Conservation (phyloP, 1,284 basidiomycete species). For the Moesziomyces aphidis region DNA sequence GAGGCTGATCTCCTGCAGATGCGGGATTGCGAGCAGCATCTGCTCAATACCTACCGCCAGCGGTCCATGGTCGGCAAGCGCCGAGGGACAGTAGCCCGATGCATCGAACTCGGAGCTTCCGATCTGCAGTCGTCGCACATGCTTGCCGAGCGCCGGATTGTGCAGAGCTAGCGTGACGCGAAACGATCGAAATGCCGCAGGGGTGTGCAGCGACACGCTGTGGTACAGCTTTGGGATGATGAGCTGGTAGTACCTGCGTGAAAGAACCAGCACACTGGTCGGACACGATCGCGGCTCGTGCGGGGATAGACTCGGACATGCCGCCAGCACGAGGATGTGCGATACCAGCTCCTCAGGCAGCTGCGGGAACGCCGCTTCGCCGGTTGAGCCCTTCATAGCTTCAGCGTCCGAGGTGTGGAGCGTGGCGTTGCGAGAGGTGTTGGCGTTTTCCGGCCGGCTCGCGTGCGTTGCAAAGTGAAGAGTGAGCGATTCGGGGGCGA, state of each 20-base stretch:
- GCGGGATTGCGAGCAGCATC: conserved; percentile 48
- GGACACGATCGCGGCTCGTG: conserved; percentile 36
- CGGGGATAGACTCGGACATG: conserved; percentile 37
- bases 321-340: conserved; percentile 44
- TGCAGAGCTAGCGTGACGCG: conserved; percentile 50
- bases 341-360: conserved; percentile 47
- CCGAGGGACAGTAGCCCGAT: conserved; percentile 50
- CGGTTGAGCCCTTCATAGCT: conserved; percentile 1
- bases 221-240: conserved; percentile 49
- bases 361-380: conserved; percentile 9
- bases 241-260: conserved; percentile 33
- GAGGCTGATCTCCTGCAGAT: conserved; percentile 48
- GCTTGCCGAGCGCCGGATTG: conserved; percentile 48
- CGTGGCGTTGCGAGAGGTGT: neutral
- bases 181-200: conserved; percentile 36
- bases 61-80: conserved; percentile 41
- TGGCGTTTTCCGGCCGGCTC: neutral
- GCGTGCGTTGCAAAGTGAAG: no score
- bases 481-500: neutral
- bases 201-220: conserved; percentile 42
- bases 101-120: conserved; percentile 48
- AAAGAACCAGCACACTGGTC: conserved; percentile 47
- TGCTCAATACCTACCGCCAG: conserved; percentile 53
- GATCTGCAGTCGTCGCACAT: conserved; percentile 36
- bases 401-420: neutral